Base-by-base conservation (phyloP, 2,329 filamentous ascomycete species). In the Macrophomina pseudophaseolina region DNA sequence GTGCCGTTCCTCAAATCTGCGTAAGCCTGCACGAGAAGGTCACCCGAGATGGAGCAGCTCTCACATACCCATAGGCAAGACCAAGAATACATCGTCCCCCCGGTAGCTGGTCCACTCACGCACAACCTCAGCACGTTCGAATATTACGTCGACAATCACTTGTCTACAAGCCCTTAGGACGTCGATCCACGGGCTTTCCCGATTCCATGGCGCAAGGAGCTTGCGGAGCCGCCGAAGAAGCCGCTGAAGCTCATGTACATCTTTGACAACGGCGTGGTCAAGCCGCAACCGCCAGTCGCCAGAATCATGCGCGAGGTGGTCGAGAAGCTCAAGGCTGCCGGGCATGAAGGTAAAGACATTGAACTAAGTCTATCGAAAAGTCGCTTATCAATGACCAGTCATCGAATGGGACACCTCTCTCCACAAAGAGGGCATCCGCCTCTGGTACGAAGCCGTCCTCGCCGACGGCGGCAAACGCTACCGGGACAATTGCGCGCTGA, bases 121-220 rank as follows among this genome's bases (percentile, higher is more conserved):
- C 85, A 84, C 1, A 83, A 80, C 60, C 73, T 87, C 1, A 80
- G 81, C 1, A 85, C 0, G 72, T 91, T 16, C 83, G 83, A 53
- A 76, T 91, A 4, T 72, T 88, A 3, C 81, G 87, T 2, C 83
- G 87, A 70, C 78, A 84, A 0, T 73, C 91, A 1, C 77, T 92
- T 1, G 80, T 79, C 16, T 83, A 83, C 42, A 71, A 87, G 63
- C 90, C 90, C 87, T 0, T 92, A 90, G 90, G 76, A 87, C 2
- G 78, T 86, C 69, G 90, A 92, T 73, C 89, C 90, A 0, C 78
- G 88, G 0, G 87, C 89, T 0, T 78, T 87, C 52, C 87, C 90
- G 16, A 80, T 92, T 0, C 90, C 89, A 0, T 92, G 89, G 85
- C 76, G 83, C 28, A 80, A 85, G 3, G 72, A 76, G 14, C 74